Evolutionary conservation across 331 rosid genomes (phyloP).

Genomic region (Malus hybrid): DNA sequence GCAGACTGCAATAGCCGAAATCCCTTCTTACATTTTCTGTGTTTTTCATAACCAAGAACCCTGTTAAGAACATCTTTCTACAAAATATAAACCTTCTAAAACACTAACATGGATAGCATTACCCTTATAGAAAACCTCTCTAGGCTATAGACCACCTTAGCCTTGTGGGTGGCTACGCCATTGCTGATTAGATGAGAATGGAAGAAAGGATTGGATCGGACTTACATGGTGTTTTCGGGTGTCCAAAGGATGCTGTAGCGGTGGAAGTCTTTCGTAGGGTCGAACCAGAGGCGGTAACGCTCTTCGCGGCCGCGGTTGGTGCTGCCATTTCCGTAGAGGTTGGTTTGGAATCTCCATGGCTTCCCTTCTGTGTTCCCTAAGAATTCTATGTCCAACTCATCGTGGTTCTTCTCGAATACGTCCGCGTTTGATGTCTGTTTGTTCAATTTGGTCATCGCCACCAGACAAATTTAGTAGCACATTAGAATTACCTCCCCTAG

Average conservation of each 20-base stretch:
- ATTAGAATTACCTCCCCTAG: not conserved
- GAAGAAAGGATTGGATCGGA: not conserved
- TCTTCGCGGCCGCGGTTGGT: conserved; percentile 90
- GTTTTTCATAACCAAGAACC: too few species aligned
- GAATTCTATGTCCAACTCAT: conserved; percentile 90
- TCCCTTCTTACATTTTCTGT: too few species aligned
- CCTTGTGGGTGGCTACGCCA: too few species aligned
- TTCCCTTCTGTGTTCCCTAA: conserved; percentile 75
- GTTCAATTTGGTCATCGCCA: not conserved
- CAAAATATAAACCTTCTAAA: too few species aligned
- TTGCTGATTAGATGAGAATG: not conserved
- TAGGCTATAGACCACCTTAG: too few species aligned
- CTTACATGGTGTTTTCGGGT: conserved; percentile 51
- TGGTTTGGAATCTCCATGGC: conserved; percentile 96
- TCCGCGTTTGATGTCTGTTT: conserved; percentile 84
- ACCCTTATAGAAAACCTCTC: too few species aligned
- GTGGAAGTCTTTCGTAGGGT: conserved; percentile 62
- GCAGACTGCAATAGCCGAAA: too few species aligned
- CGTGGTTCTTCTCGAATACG: conserved; percentile 76
- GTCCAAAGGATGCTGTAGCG: conserved; percentile 98
- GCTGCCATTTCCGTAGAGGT: conserved; percentile 88
- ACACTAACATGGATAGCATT: too few species aligned
- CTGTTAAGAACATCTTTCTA: too few species aligned
- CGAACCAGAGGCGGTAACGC: conserved; percentile 91
- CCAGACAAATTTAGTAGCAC: not conserved